These are phyloP conservation scores for Solanum pimpinellifolium DNA, from an alignment of 257 asterid genomes.

Conservation along the genomic window DNA sequence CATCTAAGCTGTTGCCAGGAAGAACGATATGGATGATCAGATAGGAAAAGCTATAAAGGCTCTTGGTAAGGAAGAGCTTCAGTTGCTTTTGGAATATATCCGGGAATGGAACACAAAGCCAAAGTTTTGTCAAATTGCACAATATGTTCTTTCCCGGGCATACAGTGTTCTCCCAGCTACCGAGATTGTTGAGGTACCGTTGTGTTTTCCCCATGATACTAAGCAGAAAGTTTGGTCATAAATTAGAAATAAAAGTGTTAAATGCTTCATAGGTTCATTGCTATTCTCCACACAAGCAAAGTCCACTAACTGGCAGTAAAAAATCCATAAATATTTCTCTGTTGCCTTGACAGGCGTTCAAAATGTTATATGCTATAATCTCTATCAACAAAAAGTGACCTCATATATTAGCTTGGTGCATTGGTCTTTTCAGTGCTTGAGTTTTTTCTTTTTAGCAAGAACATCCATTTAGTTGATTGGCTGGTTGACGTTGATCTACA, in stretches of 20 bases:
- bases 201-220: not conserved
- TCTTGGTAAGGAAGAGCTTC: slow-evolving; percentile 52
- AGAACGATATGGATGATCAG: slow-evolving; percentile 25
- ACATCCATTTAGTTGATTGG: not conserved
- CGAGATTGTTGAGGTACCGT: slow-evolving; percentile 54
- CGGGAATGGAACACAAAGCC: slow-evolving; percentile 96
- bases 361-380: not conserved
- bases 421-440: not conserved
- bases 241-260: not conserved
- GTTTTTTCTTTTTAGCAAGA: not conserved
- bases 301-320: not conserved
- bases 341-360: not conserved
- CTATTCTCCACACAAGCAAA: not conserved
- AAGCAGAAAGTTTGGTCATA: not conserved
- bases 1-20: slow-evolving; percentile 29
- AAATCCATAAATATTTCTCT: not conserved
- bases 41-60: slow-evolving; percentile 52
- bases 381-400: not conserved
- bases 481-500: not conserved
- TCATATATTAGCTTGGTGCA: not conserved
- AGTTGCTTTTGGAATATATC: slow-evolving; percentile 56
- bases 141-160: slow-evolving; percentile 41
- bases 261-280: not conserved
- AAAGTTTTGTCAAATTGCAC: slow-evolving; percentile 73
- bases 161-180: slow-evolving; percentile 55